Evolutionary conservation across 306 rosid genomes (phyloP).

Genomic region (Citrullus colocynthis): DNA sequence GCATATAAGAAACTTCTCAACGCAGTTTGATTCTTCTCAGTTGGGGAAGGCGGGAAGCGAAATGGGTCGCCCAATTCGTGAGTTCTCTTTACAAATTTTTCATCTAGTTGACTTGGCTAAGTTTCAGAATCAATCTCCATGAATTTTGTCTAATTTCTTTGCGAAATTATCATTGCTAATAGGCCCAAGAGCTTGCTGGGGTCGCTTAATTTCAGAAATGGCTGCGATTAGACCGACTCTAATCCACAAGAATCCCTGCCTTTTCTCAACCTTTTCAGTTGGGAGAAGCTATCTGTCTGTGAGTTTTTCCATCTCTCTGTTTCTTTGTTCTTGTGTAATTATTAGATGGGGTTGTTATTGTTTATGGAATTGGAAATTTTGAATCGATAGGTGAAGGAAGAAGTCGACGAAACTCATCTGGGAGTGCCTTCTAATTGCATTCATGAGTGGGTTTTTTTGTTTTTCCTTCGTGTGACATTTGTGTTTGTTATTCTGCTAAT

Average conservation of each 20-base stretch:
- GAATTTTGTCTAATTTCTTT: background rate
- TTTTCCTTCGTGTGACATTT: background rate
- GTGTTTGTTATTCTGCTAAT: background rate
- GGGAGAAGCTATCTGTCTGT: background rate
- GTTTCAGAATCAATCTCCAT: background rate
- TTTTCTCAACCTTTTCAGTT: background rate
- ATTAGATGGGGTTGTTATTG: background rate
- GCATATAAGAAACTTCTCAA: no score
- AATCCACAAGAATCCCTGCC: background rate
- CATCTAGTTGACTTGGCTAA: no score
- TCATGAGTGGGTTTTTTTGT: background rate
- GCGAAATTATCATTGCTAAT: background rate
- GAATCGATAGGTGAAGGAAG: background rate
- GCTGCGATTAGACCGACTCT: background rate
- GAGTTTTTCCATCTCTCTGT: background rate
- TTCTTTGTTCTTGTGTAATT: background rate
- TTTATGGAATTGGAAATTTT: background rate
- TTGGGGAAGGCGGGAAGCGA: no score
- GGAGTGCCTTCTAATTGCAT: background rate
- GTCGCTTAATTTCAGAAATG: background rate
- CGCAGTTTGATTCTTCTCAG: no score
- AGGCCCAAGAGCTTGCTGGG: constrained; percentile 7
- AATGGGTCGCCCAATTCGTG: no score
- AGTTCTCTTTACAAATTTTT: no score
- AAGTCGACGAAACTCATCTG: background rate